A percentile compares a stretch with the other conserved stretches of the same genome.
These are phyloP conservation scores for Tulasnella sp. DNA, from an alignment of 768 basidiomycete species.

Conservation along the genomic window DNA sequence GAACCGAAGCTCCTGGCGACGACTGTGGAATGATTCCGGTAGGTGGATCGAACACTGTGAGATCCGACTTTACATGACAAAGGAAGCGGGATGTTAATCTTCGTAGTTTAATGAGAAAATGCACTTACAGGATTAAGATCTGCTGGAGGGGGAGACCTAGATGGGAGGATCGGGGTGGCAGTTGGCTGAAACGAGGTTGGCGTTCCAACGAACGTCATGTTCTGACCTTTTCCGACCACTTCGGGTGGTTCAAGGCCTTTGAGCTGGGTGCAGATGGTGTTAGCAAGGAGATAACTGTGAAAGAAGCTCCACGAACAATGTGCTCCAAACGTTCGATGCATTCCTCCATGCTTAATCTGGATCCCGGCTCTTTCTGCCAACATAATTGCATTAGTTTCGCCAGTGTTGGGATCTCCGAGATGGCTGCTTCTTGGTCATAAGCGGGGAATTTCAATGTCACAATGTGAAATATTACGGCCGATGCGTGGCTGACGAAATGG, in stretches of 20 bases:
- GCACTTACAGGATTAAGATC: no score
- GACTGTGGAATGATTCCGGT: no score
- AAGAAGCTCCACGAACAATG: background rate
- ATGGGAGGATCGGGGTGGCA: background rate
- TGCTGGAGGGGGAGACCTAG: background rate
- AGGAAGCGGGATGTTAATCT: no score
- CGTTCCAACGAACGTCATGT: background rate
- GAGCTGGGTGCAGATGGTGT: background rate
- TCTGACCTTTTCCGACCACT: background rate
- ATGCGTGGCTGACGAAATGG: background rate
- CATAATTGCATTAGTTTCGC: background rate
- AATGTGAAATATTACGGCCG: background rate
- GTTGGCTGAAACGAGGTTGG: background rate
- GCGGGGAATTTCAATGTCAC: background rate
- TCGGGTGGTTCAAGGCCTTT: background rate
- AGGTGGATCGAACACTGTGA: no score
- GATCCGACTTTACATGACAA: no score
- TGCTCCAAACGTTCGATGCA: slow-evolving; percentile 1
- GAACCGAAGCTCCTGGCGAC: background rate
- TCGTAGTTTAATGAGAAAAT: no score
- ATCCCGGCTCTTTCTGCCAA: background rate
- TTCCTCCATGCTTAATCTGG: background rate
- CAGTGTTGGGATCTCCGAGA: background rate
- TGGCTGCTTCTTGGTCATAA: background rate
- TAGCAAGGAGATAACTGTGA: background rate